Conservation (phyloP, 1,139 yeast species). For the Pneumocystis sp. region DNA sequence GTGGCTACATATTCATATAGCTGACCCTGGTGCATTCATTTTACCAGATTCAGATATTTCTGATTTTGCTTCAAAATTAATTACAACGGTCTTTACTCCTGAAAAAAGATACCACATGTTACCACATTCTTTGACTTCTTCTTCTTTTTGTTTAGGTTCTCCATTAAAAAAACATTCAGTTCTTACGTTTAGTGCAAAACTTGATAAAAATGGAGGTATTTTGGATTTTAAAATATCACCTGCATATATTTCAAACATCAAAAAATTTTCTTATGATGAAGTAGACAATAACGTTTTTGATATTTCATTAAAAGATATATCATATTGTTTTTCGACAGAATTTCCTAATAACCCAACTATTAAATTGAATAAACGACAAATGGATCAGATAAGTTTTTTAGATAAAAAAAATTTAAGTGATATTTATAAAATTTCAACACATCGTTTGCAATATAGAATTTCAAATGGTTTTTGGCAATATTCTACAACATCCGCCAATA, state of each 20-base stretch:
- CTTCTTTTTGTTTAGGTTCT: slow-evolving; percentile 41
- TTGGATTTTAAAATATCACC: slow-evolving; percentile 26
- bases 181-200: slow-evolving; percentile 29
- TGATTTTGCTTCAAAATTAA: slow-evolving; percentile 43
- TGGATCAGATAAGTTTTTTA: background rate
- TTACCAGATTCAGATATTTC: slow-evolving; percentile 37
- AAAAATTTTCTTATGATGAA: slow-evolving; percentile 35
- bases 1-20: slow-evolving; percentile 57
- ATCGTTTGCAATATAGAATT: background rate
- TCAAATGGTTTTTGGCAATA: background rate
- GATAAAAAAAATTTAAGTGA: background rate
- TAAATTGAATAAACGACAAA: background rate
- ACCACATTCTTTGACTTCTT: slow-evolving; percentile 40
- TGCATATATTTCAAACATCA: slow-evolving; percentile 31
- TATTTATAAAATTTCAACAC: background rate
- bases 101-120: slow-evolving; percentile 56
- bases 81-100: slow-evolving; percentile 63
- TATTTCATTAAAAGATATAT: background rate
- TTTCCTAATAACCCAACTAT: background rate
- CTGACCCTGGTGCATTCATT: slow-evolving; percentile 67
- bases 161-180: slow-evolving; percentile 34
- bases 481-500: background rate
- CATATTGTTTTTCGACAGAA: background rate
- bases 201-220: slow-evolving; percentile 19
- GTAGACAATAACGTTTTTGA: slow-evolving; percentile 27